Conservation (phyloP, 176 grass and related monocot species). For the Miscanthus lutarioriparius region DNA sequence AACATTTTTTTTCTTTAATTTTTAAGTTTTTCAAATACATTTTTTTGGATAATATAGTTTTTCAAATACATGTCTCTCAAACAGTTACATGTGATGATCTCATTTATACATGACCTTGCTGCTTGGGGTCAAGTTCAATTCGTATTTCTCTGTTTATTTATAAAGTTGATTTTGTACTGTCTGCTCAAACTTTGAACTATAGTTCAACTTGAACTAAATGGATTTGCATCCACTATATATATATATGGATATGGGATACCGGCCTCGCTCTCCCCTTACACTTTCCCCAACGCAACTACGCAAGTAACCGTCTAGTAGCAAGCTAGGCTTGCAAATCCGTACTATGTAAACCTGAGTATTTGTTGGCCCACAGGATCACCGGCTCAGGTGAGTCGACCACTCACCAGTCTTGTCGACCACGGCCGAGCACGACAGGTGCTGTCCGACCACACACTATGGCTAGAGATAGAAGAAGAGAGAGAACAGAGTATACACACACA, state of each 20-base stretch:
- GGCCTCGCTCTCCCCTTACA: not conserved
- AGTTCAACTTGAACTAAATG: not conserved
- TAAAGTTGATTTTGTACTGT: not conserved
- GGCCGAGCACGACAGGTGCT: too few species aligned
- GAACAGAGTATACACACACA: too few species aligned
- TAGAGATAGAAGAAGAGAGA: too few species aligned
- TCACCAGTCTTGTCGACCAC: too few species aligned
- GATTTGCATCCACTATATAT: not conserved
- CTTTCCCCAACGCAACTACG: not conserved
- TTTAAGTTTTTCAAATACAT: not conserved
- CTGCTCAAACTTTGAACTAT: not conserved
- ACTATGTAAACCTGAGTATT: not conserved
- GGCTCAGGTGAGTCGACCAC: too few species aligned
- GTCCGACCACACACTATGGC: too few species aligned
- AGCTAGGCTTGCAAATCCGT: not conserved
- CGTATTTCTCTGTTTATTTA: not conserved
- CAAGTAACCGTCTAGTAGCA: not conserved
- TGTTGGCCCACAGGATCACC: too few species aligned
- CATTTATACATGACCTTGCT: not conserved
- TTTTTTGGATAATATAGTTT: not conserved
- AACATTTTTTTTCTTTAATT: not conserved
- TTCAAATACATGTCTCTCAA: not conserved
- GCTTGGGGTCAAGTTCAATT: not conserved
- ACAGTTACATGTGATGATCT: slow-evolving; percentile 40
- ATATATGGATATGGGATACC: not conserved